Percentiles rank a stretch among this genome's conserved stretches.
These are phyloP conservation scores for Pestalotiopsis sp. DNA, from an alignment of 2,329 filamentous ascomycete genomes.

Conservation along the genomic window DNA sequence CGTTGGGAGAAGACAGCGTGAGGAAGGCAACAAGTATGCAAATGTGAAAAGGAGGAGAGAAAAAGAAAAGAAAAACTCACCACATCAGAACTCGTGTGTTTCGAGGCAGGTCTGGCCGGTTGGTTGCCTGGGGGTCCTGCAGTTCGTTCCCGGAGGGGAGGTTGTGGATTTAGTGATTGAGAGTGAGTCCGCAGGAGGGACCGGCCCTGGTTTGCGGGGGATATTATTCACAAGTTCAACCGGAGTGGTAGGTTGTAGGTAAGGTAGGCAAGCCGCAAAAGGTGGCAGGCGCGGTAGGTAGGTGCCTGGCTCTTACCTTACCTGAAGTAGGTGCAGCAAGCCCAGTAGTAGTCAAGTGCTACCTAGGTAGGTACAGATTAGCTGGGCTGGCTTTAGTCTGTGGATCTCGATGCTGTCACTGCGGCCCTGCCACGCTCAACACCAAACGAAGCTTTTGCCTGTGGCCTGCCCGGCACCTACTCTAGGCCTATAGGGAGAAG, in stretches of 20 bases:
- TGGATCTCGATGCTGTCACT: too few species aligned
- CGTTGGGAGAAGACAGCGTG: background rate
- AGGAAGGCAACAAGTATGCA: background rate
- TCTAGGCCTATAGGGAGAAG: too few species aligned
- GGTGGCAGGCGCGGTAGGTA: background rate
- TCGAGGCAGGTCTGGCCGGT: background rate
- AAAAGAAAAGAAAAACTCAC: background rate
- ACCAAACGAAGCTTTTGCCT: too few species aligned
- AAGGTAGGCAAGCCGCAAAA: background rate
- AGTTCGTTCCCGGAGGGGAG: background rate
- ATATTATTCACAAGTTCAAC: background rate
- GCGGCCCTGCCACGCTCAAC: too few species aligned
- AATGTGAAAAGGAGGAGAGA: background rate
- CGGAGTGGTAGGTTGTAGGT: background rate
- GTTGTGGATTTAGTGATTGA: background rate
- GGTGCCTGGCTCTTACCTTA: background rate
- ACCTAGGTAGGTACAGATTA: too few species aligned
- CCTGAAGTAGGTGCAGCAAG: too few species aligned
- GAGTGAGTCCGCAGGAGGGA: background rate
- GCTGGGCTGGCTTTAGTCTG: too few species aligned
- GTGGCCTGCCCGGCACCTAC: too few species aligned
- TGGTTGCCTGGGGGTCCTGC: background rate
- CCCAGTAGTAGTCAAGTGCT: too few species aligned
- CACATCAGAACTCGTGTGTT: background rate
- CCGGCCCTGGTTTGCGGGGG: background rate